These are phyloP conservation scores for Pseudogymnoascus sp. DNA, from an alignment of 2,329 filamentous ascomycete species.

Conservation along the genomic window DNA sequence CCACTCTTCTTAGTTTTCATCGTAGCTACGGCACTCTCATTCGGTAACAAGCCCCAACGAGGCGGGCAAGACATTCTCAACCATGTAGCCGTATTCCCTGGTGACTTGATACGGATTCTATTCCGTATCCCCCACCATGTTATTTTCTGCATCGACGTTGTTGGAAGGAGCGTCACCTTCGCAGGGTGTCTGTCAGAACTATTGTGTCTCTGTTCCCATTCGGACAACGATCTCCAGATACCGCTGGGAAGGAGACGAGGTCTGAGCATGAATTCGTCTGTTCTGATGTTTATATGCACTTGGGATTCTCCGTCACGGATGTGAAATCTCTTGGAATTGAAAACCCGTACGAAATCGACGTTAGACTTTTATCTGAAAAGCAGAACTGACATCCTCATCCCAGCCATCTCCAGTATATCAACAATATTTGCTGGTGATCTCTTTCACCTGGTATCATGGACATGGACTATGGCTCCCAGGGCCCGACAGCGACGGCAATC, in stretches of 20 bases:
- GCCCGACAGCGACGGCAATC: slow-evolving; percentile 1
- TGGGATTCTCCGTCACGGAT: neutral
- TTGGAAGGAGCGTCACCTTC: neutral
- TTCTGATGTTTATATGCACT: slow-evolving; percentile 5
- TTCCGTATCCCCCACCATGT: neutral
- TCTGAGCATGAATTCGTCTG: neutral
- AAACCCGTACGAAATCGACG: neutral
- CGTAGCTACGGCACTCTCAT: neutral
- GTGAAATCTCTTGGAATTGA: neutral
- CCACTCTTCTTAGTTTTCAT: neutral
- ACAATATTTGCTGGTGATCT: neutral
- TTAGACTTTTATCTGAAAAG: neutral
- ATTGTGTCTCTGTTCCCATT: slow-evolving; percentile 2
- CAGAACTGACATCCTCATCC: neutral
- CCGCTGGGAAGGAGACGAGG: neutral
- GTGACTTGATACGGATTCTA: neutral
- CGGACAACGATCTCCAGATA: slow-evolving; percentile 4
- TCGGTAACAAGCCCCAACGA: neutral
- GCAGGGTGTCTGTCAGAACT: neutral
- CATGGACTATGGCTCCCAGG: slow-evolving; percentile 1
- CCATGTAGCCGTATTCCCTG: neutral
- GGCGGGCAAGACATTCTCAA: neutral
- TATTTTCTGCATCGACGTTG: neutral
- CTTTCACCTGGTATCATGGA: neutral
- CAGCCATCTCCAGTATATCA: neutral